These are phyloP conservation scores for Globisporangium orthogonon DNA, from an alignment of 352 stramenopile genomes.

Conservation along the genomic window DNA sequence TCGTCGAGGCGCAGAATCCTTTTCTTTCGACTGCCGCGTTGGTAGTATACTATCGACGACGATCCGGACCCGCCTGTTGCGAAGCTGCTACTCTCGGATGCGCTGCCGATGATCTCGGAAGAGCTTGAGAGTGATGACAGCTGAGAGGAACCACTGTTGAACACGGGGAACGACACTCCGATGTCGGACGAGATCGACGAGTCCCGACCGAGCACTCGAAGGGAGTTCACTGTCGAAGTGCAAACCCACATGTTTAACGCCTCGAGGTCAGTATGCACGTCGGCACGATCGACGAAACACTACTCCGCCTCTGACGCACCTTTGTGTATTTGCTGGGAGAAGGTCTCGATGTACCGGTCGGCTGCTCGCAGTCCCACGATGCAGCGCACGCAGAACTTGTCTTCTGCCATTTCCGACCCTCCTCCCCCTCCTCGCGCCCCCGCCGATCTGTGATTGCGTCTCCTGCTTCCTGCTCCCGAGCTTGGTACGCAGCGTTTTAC, in stretches of 20 bases:
- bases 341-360: constrained; percentile 26
- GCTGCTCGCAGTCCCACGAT: constrained; percentile 36
- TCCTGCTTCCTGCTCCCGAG: background rate
- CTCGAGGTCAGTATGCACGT: background rate
- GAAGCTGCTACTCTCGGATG: constrained; percentile 7
- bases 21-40: constrained; percentile 13
- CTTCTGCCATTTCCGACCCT: constrained; percentile 19
- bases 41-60: constrained; percentile 17
- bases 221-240: constrained; percentile 8
- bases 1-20: constrained; percentile 16
- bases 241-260: background rate
- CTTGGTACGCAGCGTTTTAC: constrained; percentile 28
- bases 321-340: constrained; percentile 27
- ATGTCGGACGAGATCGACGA: constrained; percentile 19
- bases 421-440: background rate
- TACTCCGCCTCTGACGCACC: constrained; percentile 2
- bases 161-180: background rate
- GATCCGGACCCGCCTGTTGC: constrained; percentile 1
- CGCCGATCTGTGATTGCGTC: background rate
- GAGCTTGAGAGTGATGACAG: constrained; percentile 3
- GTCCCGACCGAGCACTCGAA: constrained; percentile 11
- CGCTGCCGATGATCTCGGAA: background rate
- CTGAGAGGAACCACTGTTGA: constrained; percentile 3
- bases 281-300: no score
- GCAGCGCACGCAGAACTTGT: constrained; percentile 55